Evolutionary conservation across 2,329 filamentous ascomycete genomes (phyloP).

Genomic region (Pezicula radicicola): DNA sequence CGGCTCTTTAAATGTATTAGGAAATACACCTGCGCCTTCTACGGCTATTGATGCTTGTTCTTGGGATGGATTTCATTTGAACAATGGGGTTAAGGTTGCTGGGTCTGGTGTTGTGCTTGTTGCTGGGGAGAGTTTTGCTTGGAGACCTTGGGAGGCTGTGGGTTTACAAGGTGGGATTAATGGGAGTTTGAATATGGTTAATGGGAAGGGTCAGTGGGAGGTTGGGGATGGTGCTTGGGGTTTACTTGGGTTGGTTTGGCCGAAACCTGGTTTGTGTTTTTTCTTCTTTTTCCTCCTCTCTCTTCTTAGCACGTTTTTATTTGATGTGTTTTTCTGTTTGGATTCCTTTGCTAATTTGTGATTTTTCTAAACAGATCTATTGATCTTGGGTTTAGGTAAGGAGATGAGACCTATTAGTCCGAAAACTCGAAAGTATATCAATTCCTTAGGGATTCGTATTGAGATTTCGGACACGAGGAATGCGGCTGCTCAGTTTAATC

Average conservation of each 20-base stretch:
- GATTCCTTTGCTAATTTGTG: not conserved
- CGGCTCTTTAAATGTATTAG: conserved; percentile 72
- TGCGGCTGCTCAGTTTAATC: conserved; percentile 89
- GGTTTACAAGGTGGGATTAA: conserved; percentile 21
- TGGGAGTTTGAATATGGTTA: conserved; percentile 23
- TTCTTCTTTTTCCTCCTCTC: not conserved
- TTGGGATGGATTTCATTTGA: conserved; percentile 79
- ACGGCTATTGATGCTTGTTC: conserved; percentile 83
- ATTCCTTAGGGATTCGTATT: conserved; percentile 75
- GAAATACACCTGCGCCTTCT: conserved; percentile 69
- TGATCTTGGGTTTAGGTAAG: conserved; percentile 84
- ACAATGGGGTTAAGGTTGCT: conserved; percentile 73
- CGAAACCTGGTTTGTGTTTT: conserved; percentile 70
- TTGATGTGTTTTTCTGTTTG: not conserved
- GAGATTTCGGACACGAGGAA: conserved; percentile 92
- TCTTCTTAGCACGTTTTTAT: not conserved
- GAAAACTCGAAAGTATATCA: conserved; percentile 68
- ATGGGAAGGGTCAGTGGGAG: conserved; percentile 74
- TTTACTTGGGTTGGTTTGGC: conserved; percentile 75
- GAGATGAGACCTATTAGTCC: conserved; percentile 74
- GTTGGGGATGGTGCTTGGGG: conserved; percentile 69
- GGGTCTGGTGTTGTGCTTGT: conserved; percentile 76
- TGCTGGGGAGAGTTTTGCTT: conserved; percentile 82
- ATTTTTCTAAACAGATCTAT: conserved; percentile 56
- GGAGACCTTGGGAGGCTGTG: conserved; percentile 71